Percentiles rank a stretch among this genome's conserved stretches.
Evolutionary conservation across 257 asterid genomes (phyloP).

Genomic region (Lycium ferocissimum): DNA sequence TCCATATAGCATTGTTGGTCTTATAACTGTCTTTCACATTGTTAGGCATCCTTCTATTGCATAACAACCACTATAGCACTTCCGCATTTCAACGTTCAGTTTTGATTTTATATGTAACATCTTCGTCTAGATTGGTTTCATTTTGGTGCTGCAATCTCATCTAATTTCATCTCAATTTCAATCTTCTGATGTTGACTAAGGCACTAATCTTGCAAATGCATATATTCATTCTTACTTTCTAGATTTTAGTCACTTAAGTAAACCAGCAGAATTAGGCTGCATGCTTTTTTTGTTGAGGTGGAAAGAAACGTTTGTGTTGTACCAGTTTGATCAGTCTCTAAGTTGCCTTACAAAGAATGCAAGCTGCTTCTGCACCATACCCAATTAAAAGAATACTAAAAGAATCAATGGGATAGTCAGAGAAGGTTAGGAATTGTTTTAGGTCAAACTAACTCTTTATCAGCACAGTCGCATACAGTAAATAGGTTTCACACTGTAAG

Average conservation of each 20-base stretch:
- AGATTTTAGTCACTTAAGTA: neutral
- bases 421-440: neutral
- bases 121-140: neutral
- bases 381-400: neutral
- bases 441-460: neutral
- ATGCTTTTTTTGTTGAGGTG: neutral
- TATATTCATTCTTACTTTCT: neutral
- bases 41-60: neutral
- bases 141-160: neutral
- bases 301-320: neutral
- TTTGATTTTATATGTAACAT: neutral
- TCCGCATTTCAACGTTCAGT: neutral
- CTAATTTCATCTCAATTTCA: neutral
- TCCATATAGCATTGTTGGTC: neutral
- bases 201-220: neutral
- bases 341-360: neutral
- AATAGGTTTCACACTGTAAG: neutral
- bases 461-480: neutral
- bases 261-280: neutral
- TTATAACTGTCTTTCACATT: neutral
- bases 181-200: neutral
- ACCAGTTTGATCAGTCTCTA: constrained; percentile 18
- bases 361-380: neutral
- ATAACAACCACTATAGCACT: neutral
- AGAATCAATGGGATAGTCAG: neutral